Conservation (phyloP, 352 stramenopile genomes). For the Phytophthora ohioensis region DNA sequence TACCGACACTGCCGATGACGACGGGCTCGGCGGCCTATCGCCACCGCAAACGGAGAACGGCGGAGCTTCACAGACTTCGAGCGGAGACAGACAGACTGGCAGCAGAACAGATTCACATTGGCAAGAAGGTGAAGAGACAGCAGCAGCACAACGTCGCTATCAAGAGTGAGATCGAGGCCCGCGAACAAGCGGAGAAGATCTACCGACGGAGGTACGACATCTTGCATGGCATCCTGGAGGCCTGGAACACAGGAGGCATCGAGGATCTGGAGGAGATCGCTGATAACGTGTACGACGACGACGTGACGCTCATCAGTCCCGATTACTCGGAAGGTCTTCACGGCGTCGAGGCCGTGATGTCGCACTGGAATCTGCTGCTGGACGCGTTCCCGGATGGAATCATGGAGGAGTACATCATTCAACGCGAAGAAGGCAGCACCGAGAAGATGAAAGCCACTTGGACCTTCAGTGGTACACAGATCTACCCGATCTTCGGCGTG, state of each 20-base stretch:
- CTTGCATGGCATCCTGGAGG: slow-evolving; percentile 76
- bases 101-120: slow-evolving; percentile 28
- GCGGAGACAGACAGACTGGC: slow-evolving; percentile 25
- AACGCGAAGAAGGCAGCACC: slow-evolving; percentile 61
- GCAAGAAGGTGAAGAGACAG: slow-evolving; percentile 53
- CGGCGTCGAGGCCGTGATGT: slow-evolving; percentile 75
- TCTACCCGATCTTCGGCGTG: slow-evolving; percentile 77
- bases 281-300: slow-evolving; percentile 74
- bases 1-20: slow-evolving; percentile 8
- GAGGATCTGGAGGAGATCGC: slow-evolving; percentile 87
- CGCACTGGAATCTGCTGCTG: slow-evolving; percentile 72
- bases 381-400: slow-evolving; percentile 84
- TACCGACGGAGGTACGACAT: slow-evolving; percentile 78
- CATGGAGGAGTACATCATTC: slow-evolving; percentile 86
- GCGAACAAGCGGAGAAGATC: slow-evolving; percentile 60
- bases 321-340: slow-evolving; percentile 71
- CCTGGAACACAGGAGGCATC: slow-evolving; percentile 85
- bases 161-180: slow-evolving; percentile 34
- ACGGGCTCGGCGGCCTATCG: slow-evolving; percentile 22
- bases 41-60: slow-evolving; percentile 73
- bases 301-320: slow-evolving; percentile 75
- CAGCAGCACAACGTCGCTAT: slow-evolving; percentile 28
- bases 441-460: slow-evolving; percentile 79
- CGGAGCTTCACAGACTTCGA: slow-evolving; percentile 39
- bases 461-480: slow-evolving; percentile 83